These are phyloP conservation scores for Myriosclerotinia curreyana DNA, from an alignment of 2,329 filamentous ascomycete genomes.

Conservation along the genomic window DNA sequence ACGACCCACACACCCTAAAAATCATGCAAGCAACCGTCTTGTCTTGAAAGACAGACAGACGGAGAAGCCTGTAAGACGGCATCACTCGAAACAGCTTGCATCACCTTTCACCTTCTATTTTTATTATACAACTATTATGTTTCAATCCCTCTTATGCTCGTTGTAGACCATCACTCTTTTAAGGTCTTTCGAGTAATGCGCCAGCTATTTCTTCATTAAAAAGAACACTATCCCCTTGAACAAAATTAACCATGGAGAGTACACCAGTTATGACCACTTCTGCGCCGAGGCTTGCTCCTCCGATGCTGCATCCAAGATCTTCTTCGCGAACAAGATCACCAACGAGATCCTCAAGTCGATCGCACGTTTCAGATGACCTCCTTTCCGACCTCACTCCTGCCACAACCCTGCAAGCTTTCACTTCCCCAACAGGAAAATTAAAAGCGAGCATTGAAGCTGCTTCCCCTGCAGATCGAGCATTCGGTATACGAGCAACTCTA, in stretches of 20 bases:
- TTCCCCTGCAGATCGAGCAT: conserved; percentile 63
- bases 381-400: conserved; percentile 60
- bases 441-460: conserved; percentile 60
- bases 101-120: conserved; percentile 17
- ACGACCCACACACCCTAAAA: conserved; percentile 18
- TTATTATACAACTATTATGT: conserved; percentile 1
- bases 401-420: conserved; percentile 59
- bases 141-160: conserved; percentile 1
- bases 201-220: conserved; percentile 19
- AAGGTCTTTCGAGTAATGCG: conserved; percentile 28
- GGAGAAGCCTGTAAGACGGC: conserved; percentile 19
- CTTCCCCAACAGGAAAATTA: conserved; percentile 50
- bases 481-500: conserved; percentile 67
- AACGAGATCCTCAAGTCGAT: conserved; percentile 28
- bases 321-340: conserved; percentile 30
- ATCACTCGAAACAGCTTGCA: conserved; percentile 21
- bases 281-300: conserved; percentile 30
- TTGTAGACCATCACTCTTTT: conserved; percentile 23
- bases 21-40: conserved; percentile 21
- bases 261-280: conserved; percentile 28
- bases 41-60: conserved; percentile 14
- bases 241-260: conserved; percentile 28
- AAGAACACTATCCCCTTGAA: conserved; percentile 29
- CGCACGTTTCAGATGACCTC: conserved; percentile 51
- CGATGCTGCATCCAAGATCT: conserved; percentile 26